Percentiles rank a stretch among this genome's conserved stretches.
Conservation (phyloP, 495 filamentous ascomycete species). For the Cenococcum geophilum region DNA sequence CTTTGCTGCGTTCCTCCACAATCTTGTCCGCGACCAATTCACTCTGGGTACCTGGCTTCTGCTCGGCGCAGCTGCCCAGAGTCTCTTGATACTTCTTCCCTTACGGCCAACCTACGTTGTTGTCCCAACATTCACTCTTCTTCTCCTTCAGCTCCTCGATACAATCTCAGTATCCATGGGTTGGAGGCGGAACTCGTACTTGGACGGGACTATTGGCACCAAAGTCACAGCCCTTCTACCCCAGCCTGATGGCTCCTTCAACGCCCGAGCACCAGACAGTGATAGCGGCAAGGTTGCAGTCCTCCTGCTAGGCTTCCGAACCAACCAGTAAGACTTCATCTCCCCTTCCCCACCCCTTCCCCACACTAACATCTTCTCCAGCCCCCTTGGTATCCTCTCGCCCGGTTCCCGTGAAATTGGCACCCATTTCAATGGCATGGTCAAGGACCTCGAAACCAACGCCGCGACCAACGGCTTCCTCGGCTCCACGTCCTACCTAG, state of each 20-base stretch:
- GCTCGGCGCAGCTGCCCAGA: neutral
- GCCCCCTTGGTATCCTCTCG: conserved; percentile 22
- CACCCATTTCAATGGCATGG: conserved; percentile 20
- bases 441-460: conserved; percentile 5
- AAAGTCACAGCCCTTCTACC: conserved; percentile 41
- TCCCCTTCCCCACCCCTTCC: neutral
- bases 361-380: neutral
- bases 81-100: neutral
- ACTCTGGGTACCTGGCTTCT: neutral
- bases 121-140: neutral
- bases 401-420: conserved; percentile 17
- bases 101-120: neutral
- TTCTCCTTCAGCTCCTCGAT: neutral
- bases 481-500: conserved; percentile 20
- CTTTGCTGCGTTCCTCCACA: neutral
- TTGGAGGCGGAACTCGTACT: neutral
- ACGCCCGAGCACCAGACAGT: conserved; percentile 26
- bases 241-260: conserved; percentile 34
- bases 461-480: conserved; percentile 26
- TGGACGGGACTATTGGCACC: neutral
- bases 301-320: conserved; percentile 41
- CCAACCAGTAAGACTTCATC: conserved; percentile 37
- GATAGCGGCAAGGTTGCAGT: conserved; percentile 36
- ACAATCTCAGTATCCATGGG: neutral
- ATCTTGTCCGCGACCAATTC: conserved; percentile 3